Evolutionary conservation across 2,329 filamentous ascomycete genomes (phyloP).

Genomic region (Cryphonectria japonica): DNA sequence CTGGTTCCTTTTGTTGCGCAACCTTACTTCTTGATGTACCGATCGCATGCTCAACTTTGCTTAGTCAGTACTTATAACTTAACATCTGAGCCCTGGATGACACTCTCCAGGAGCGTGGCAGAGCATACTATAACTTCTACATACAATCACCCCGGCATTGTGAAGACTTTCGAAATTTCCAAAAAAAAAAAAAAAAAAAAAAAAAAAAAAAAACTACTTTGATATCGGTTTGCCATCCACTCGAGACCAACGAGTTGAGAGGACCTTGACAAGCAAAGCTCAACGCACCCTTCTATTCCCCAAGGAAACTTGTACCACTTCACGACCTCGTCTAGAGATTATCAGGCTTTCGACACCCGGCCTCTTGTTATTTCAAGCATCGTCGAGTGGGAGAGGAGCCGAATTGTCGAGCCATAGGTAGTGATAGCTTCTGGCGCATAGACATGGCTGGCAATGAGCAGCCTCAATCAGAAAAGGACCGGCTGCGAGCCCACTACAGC

Average conservation of each 20-base stretch:
- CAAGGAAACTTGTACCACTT: background rate
- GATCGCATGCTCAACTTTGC: background rate
- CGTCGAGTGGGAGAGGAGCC: background rate
- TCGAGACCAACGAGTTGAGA: background rate
- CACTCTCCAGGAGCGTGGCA: background rate
- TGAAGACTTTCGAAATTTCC: background rate
- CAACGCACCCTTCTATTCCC: background rate
- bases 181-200: no score
- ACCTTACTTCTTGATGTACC: background rate
- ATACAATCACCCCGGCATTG: background rate
- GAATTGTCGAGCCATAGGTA: background rate
- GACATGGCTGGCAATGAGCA: constrained; percentile 26
- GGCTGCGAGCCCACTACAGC: constrained; percentile 19
- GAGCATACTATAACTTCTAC: background rate
- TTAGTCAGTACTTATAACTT: background rate
- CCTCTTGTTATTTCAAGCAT: background rate
- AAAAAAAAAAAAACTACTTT: no score
- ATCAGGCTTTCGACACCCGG: background rate
- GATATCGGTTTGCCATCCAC: background rate
- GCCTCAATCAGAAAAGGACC: constrained; percentile 25
- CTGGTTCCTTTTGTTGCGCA: background rate
- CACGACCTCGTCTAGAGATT: background rate
- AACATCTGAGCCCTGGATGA: background rate
- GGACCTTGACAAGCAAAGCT: background rate
- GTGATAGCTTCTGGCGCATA: background rate